Base-by-base conservation (phyloP, 176 grass and related monocot species). In the Tuctoria greenei region DNA sequence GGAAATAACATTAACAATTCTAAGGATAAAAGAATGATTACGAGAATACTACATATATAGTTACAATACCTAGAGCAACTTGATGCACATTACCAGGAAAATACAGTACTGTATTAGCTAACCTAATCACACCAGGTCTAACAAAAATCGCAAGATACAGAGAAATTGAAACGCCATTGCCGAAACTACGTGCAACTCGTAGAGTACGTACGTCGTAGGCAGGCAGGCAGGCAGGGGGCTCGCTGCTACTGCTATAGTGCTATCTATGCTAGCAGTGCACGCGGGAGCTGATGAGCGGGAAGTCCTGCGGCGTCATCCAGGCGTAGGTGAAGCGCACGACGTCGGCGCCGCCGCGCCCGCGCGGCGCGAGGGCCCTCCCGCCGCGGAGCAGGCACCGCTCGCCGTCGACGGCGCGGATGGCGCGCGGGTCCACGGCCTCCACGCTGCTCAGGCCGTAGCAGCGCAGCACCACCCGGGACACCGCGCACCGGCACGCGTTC, bases 301-400 rank as follows among this genome's bases (percentile, higher is more conserved):
- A 89, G 68, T 89, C 82, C 67, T 82, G 73, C 14, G 87, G 87
- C 72, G 87, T 89, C 87, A 81, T 89, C 87, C 87, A 90, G 3
- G 88, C 88, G 55, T 90, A 86, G 21, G 71, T 90, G 88, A 90
- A 90, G 0, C 66, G n/a, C 36, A 90, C 69, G 35, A 51, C n/a
- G 10, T 34, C 64, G 61, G n/a, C n/a, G n/a, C n/a, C n/a, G n/a
- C n/a, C n/a, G n/a, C n/a, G n/a, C n/a, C 82, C 72, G 35, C 69
- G 12, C 5, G 79, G 12, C n/a, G 74, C 1, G 23, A 79, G 35
- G 2, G 38, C 28, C 1, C 79, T 44, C 1, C 83, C 88, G 36
- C 58, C 37, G 23, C 38, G 63, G 74, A 90, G 67, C 55, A 83
- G 54, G 88, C 88, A 90, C 0, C 68, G 56, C 35, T 86, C 69